These are phyloP conservation scores for Hypericum perforatum DNA, from an alignment of 345 rosid genomes.

Conservation along the genomic window DNA sequence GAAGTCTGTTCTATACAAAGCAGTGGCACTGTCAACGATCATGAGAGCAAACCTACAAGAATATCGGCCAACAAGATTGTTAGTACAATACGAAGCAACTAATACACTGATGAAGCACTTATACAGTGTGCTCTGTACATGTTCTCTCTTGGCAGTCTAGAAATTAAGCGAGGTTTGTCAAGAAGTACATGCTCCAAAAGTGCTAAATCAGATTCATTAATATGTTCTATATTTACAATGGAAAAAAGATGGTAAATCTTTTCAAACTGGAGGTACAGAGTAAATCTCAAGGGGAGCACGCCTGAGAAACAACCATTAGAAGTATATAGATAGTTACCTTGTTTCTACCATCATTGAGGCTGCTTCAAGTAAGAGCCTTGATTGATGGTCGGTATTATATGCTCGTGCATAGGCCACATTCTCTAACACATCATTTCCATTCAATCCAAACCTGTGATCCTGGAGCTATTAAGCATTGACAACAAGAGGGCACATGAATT, in stretches of 20 bases:
- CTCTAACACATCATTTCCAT: conserved; percentile 93
- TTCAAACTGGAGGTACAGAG: no score
- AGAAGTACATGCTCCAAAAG: no score
- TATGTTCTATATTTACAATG: no score
- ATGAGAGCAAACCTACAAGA: conserved; percentile 69
- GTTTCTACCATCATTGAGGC: conserved; percentile 99
- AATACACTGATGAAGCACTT: no score
- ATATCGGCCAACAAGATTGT: conserved; percentile 7
- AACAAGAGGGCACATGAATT: conserved; percentile 6
- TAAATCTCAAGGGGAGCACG: no score
- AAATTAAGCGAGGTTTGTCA: no score
- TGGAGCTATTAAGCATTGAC: conserved; percentile 3
- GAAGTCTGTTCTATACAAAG: conserved; percentile 90
- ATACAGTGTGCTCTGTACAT: no score
- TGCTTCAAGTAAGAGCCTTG: conserved; percentile 94
- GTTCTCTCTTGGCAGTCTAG: no score
- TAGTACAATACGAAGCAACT: not conserved
- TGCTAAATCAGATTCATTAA: no score
- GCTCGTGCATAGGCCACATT: conserved; percentile 98
- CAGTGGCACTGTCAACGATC: conserved; percentile 96
- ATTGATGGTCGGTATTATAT: conserved; percentile 95
- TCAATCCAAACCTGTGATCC: conserved; percentile 58
- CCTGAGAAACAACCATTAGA: not conserved
- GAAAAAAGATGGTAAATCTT: no score
- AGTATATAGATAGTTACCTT: conserved; percentile 32